Evolutionary conservation across 306 rosid genomes (phyloP).

Genomic region (Vigna angularis): DNA sequence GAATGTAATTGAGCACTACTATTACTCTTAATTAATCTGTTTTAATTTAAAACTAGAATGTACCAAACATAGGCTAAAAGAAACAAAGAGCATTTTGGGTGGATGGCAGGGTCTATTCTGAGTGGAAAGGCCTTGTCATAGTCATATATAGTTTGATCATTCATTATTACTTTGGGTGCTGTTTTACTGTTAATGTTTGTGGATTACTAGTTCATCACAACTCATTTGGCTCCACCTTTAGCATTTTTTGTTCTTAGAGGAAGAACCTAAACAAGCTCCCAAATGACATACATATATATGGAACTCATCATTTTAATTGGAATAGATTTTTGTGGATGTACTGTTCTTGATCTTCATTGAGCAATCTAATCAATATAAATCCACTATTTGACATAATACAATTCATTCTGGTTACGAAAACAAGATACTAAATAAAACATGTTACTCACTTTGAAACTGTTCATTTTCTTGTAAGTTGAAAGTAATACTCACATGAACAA

Average conservation of each 20-base stretch:
- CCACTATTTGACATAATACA: neutral
- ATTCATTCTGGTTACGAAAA: slow-evolving; percentile 1
- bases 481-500: neutral
- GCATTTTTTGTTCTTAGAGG: neutral
- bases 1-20: neutral
- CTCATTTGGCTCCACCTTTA: neutral
- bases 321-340: slow-evolving; percentile 1
- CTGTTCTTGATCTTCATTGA: slow-evolving; percentile 10
- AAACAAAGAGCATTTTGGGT: neutral
- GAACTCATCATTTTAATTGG: neutral
- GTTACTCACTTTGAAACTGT: neutral
- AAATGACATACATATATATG: neutral
- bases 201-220: neutral
- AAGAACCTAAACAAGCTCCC: slow-evolving; percentile 1
- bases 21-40: neutral
- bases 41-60: neutral
- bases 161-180: slow-evolving; percentile 6
- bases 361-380: slow-evolving; percentile 2
- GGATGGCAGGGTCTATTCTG: slow-evolving; percentile 10
- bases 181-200: slow-evolving; percentile 4
- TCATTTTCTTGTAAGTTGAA: neutral
- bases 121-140: slow-evolving; percentile 11
- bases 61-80: neutral
- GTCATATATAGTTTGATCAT: neutral
- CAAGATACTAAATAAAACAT: neutral